Base-by-base conservation (phyloP, 2,329 filamentous ascomycete genomes). In the Exutisphaerella laricina region DNA sequence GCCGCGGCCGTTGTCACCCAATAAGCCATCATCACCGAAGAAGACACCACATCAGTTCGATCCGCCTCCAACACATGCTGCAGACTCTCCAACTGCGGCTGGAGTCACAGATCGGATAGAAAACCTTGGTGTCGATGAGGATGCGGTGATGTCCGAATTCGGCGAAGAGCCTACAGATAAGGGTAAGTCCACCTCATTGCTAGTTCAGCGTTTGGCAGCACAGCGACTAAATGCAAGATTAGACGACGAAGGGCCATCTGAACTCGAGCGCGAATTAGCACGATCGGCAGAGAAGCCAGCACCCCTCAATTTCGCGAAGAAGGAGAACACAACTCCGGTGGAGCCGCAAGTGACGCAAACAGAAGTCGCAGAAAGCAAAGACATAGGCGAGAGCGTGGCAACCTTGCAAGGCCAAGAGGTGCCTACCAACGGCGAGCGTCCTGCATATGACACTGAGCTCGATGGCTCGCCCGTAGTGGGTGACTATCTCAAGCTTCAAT, bases 401-500 rank as follows among this genome's bases (percentile, higher is more conserved):
- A 62, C 60, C 3, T 45, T 62, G 14, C 60, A 61, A 41, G 58
- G 50, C 8, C 49, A 56, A 10, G 49, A 51, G 12, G 37, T 46
- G 16, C 42, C 45, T 13, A 47, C 41, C 9, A 57, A 56, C 28
- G 51, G 53, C 10, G 55, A 61, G 36, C 48, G 57, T 5, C 30
- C 42, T 18, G 68, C 71, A 17, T 75, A 79, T 44, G 78, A 82
- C 50, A 68, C 73, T 12, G 79, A 82, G 45, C 44, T 53, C 9
- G 75, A 82, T 53, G 79, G 79, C 5, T 74, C 77, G 22, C 85
- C 88, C 2, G 88, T 98, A 16, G 92, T 98, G 8, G 92, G 92
- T 39, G 92, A 98, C 64, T 85, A 84, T 58, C 72, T 98, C 47
- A 98, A 98, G 70, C 89, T 92, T 66, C 88, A 90, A 68, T 97